Conservation (phyloP, 1,139 yeast genomes). For the Geotrichum phurueaensis region DNA sequence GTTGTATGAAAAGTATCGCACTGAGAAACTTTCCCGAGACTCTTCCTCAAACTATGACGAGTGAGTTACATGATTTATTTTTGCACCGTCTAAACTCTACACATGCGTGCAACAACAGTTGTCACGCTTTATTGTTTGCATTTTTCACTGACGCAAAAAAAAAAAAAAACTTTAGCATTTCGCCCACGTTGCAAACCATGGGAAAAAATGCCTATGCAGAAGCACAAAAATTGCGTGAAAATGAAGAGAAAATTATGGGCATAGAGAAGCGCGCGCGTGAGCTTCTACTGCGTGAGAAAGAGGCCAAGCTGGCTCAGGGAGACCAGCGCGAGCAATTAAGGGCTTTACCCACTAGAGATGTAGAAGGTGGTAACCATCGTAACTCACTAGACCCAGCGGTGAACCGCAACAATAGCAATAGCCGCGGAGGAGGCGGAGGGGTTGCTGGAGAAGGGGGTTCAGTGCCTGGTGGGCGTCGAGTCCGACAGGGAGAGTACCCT, state of each 20-base stretch:
- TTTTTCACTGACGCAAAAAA: background rate
- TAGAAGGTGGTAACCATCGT: background rate
- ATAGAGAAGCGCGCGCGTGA: slow-evolving; percentile 53
- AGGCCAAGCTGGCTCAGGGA: slow-evolving; percentile 49
- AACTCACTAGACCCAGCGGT: slow-evolving; percentile 1
- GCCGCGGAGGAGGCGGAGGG: background rate
- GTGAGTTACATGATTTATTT: background rate
- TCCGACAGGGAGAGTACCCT: background rate
- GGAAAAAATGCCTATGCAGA: slow-evolving; percentile 26
- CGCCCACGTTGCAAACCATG: slow-evolving; percentile 16
- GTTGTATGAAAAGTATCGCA: slow-evolving; percentile 86
- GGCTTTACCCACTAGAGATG: background rate
- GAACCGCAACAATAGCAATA: background rate
- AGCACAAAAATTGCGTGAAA: slow-evolving; percentile 30
- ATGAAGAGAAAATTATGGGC: slow-evolving; percentile 70
- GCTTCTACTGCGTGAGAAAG: slow-evolving; percentile 69
- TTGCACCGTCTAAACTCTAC: background rate
- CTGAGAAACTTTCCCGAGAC: slow-evolving; percentile 62
- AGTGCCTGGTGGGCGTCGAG: background rate
- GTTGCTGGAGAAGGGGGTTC: slow-evolving; percentile 1
- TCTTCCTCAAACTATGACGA: slow-evolving; percentile 17
- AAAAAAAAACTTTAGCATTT: background rate
- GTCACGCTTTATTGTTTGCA: slow-evolving; percentile 5
- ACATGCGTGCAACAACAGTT: slow-evolving; percentile 3
- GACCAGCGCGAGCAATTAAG: background rate